Evolutionary conservation across 371 early-diverging fungal genomes (phyloP).

Genomic region (Apophysomyces variabilis): DNA sequence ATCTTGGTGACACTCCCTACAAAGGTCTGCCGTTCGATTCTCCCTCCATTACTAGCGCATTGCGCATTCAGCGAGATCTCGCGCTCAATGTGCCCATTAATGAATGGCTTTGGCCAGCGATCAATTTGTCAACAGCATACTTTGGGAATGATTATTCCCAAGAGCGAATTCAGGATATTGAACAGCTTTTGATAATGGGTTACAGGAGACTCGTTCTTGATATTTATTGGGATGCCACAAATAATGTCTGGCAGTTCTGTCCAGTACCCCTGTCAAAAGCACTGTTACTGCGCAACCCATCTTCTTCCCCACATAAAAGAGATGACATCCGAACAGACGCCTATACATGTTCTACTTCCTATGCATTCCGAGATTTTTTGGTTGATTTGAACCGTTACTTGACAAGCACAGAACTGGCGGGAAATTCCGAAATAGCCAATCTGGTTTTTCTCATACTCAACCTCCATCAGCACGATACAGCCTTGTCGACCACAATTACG

Average conservation of each 20-base stretch:
- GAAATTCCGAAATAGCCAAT: constrained; percentile 23
- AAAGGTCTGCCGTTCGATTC: constrained; percentile 25
- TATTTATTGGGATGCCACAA: constrained; percentile 39
- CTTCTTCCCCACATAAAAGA: constrained; percentile 1
- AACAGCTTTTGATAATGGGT: constrained; percentile 31
- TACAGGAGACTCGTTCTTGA: constrained; percentile 46
- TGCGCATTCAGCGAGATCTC: constrained; percentile 48
- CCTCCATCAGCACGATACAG: constrained; percentile 26
- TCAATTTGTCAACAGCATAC: constrained; percentile 36
- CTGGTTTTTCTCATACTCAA: constrained; percentile 36
- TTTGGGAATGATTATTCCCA: constrained; percentile 39
- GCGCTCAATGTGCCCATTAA: constrained; percentile 45
- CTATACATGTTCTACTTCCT: constrained; percentile 26
- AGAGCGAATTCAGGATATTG: constrained; percentile 17
- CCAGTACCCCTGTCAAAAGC: constrained; percentile 19
- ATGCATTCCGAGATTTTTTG: constrained; percentile 31
- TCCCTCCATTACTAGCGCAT: constrained; percentile 24
- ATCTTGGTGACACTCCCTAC: constrained; percentile 33
- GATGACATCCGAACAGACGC: constrained; percentile 16
- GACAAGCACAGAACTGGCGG: constrained; percentile 15
- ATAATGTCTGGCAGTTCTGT: constrained; percentile 42
- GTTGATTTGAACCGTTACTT: constrained; percentile 29
- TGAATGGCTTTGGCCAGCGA: constrained; percentile 45
- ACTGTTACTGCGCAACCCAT: background rate
- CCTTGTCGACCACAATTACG: background rate